These are phyloP conservation scores for Allium sativum DNA, from an alignment of 106 monocot species.

Conservation along the genomic window DNA sequence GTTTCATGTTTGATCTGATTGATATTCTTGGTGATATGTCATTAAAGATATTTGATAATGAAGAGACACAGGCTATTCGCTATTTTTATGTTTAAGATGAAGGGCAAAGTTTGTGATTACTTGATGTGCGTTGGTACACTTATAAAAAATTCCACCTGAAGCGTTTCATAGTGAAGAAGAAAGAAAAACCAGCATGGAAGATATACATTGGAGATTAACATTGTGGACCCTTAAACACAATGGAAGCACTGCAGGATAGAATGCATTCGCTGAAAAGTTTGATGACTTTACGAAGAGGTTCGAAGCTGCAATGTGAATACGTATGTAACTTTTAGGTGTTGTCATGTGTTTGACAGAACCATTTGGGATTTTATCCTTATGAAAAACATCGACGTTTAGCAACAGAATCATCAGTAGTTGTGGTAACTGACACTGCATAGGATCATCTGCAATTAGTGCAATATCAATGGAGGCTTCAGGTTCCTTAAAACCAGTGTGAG, in stretches of 20 bases:
- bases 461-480: neutral
- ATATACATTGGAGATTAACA: conserved; percentile 42
- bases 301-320: neutral
- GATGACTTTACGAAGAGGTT: conserved; percentile 23
- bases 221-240: conserved; percentile 37
- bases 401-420: neutral
- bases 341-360: neutral
- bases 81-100: conserved; percentile 42
- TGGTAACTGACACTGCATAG: neutral
- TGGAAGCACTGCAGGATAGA: conserved; percentile 24
- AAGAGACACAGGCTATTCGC: conserved; percentile 27
- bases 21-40: conserved; percentile 57
- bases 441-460: neutral
- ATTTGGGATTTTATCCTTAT: neutral
- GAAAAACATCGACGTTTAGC: neutral
- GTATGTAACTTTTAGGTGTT: neutral
- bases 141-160: neutral
- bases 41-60: conserved; percentile 28
- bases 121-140: conserved; percentile 44
- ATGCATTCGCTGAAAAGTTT: conserved; percentile 29
- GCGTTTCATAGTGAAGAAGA: conserved; percentile 1
- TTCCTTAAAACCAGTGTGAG: neutral
- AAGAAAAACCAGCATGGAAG: conserved; percentile 22
- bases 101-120: conserved; percentile 35
- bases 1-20: conserved; percentile 49